A percentile compares a stretch with the other conserved stretches of the same genome.
Evolutionary conservation across 495 filamentous ascomycete species (phyloP).

Genomic region (Neurospora sp.): DNA sequence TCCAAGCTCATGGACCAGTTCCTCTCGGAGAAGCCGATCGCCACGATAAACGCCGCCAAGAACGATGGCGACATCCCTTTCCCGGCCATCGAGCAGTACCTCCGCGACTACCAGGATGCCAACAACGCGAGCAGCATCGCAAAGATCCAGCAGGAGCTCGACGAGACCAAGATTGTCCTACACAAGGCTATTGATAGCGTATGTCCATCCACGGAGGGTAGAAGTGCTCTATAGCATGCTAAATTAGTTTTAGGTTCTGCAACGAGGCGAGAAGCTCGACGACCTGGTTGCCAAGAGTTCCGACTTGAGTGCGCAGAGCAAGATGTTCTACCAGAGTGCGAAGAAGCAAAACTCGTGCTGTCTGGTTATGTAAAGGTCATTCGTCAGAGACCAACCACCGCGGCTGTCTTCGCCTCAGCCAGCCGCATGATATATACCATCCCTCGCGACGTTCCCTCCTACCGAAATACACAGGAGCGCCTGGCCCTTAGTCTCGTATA

Average conservation of each 20-base stretch:
- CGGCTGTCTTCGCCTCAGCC: not conserved
- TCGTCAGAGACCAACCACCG: not conserved
- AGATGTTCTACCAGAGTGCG: constrained; percentile 76
- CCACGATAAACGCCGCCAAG: constrained; percentile 46
- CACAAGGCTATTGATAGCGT: constrained; percentile 91
- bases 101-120: constrained; percentile 84
- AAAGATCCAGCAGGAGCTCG: constrained; percentile 93
- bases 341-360: constrained; percentile 98
- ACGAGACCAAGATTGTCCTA: constrained; percentile 95
- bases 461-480: not conserved
- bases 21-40: constrained; percentile 64
- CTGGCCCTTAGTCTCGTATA: not conserved
- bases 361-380: constrained; percentile 53
- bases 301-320: constrained; percentile 76
- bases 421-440: not conserved
- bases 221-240: not conserved
- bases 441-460: not conserved
- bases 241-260: constrained; percentile 41
- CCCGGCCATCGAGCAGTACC: constrained; percentile 69
- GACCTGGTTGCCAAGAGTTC: constrained; percentile 81
- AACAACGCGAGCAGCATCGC: constrained; percentile 80
- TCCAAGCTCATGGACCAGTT: constrained; percentile 93
- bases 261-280: constrained; percentile 87
- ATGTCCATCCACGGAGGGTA: not conserved
- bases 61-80: constrained; percentile 43